Evolutionary conservation across 768 basidiomycete genomes (phyloP).

Genomic region (Clitopilus passeckerianus): DNA sequence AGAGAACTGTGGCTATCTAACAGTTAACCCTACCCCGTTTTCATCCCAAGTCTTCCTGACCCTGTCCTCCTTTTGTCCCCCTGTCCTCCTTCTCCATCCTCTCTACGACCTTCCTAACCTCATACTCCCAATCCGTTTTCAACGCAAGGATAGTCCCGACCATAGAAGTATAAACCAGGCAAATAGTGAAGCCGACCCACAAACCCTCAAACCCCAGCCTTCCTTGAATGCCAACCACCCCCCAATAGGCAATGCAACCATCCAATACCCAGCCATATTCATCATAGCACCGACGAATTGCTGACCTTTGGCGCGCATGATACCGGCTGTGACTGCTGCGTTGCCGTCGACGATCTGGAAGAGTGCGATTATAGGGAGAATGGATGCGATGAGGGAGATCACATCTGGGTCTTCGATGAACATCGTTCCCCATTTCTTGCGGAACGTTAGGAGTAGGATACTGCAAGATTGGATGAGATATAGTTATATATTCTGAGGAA

Average conservation of each 20-base stretch:
- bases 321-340: constrained; percentile 60
- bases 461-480: constrained; percentile 23
- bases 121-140: constrained; percentile 59
- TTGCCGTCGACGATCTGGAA: constrained; percentile 85
- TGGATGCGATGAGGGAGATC: constrained; percentile 53
- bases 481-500: neutral
- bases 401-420: constrained; percentile 67
- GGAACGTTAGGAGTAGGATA: constrained; percentile 48
- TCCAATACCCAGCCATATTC: constrained; percentile 31
- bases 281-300: constrained; percentile 74
- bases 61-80: neutral
- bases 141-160: constrained; percentile 49
- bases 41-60: constrained; percentile 1
- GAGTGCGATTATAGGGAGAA: constrained; percentile 69
- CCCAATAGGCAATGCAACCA: constrained; percentile 56
- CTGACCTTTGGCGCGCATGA: constrained; percentile 81
- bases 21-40: neutral
- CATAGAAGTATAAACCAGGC: constrained; percentile 50
- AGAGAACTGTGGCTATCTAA: too few relatives aligned
- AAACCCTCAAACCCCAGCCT: constrained; percentile 61
- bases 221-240: constrained; percentile 65
- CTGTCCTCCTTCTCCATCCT: constrained; percentile 42
- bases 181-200: constrained; percentile 76
- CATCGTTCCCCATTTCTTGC: constrained; percentile 61
- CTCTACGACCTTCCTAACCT: constrained; percentile 54